phyloP scores from a whole-genome alignment of 305 asterid species.

The Fraxinus baroniana region DNA sequence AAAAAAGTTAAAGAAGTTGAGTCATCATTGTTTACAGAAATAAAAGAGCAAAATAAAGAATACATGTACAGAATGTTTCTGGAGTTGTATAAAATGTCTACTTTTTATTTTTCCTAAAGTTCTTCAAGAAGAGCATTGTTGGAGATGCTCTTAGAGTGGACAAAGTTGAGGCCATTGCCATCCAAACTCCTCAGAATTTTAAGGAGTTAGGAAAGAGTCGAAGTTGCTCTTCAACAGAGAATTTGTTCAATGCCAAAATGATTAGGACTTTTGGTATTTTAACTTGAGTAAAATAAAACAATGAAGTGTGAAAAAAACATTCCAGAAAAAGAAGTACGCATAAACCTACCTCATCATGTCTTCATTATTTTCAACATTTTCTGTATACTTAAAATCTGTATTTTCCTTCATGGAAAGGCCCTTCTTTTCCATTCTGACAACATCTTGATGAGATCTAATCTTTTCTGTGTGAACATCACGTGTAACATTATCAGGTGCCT shows the following conservation, averaged over 20 bases:
- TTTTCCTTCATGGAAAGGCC: constrained; percentile 30
- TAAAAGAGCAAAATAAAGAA: not conserved
- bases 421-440: constrained; percentile 30
- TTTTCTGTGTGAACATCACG: constrained; percentile 29
- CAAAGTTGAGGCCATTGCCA: not conserved
- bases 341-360: constrained; percentile 43
- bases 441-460: constrained; percentile 32
- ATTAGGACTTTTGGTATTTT: not conserved
- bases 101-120: not conserved
- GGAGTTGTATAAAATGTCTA: not conserved
- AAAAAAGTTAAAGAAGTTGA: not conserved
- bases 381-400: constrained; percentile 27
- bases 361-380: constrained; percentile 26
- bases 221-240: not conserved
- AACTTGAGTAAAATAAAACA: not conserved
- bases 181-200: not conserved
- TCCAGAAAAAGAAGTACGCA: constrained; percentile 9
- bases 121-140: not conserved
- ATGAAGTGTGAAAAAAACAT: not conserved
- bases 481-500: constrained; percentile 33
- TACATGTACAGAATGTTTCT: not conserved
- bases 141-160: not conserved
- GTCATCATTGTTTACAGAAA: not conserved
- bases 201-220: not conserved
- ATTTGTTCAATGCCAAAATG: not conserved